Percentiles rank a stretch among this genome's conserved stretches.
These are phyloP conservation scores for Lotmaria passim DNA, from an alignment of 208 protist species.

Conservation along the genomic window DNA sequence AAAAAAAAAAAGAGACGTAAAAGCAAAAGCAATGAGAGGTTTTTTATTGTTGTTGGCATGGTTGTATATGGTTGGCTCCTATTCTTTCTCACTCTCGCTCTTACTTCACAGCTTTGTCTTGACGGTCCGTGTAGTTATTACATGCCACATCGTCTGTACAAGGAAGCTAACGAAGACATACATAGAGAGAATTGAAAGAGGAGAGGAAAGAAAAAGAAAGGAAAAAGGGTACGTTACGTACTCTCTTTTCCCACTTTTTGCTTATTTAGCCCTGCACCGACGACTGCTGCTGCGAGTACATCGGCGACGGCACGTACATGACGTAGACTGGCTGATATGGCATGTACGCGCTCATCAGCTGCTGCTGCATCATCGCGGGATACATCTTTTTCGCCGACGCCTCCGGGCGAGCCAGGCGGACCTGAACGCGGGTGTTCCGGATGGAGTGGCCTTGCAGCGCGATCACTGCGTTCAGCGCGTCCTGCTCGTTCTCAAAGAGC, in stretches of 20 bases:
- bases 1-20: slow-evolving; percentile 8
- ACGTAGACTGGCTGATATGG: slow-evolving; percentile 55
- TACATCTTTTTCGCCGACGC: slow-evolving; percentile 78
- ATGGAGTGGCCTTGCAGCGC: slow-evolving; percentile 72
- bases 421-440: slow-evolving; percentile 75
- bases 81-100: not conserved
- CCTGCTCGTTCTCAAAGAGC: slow-evolving; percentile 70
- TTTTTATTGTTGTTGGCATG: slow-evolving; percentile 19
- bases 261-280: slow-evolving; percentile 33
- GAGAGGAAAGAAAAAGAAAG: not conserved
- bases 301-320: slow-evolving; percentile 45
- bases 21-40: not conserved
- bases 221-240: not conserved
- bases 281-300: slow-evolving; percentile 31
- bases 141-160: slow-evolving; percentile 13
- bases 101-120: not conserved
- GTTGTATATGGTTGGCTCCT: slow-evolving; percentile 7
- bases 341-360: slow-evolving; percentile 43
- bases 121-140: slow-evolving; percentile 3
- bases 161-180: not conserved
- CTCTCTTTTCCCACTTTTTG: no score
- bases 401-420: slow-evolving; percentile 78
- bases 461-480: slow-evolving; percentile 60
- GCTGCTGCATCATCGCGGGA: slow-evolving; percentile 68
- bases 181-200: not conserved